phyloP scores from a whole-genome alignment of 495 filamentous ascomycete species.

The Penicillium paradoxum region DNA sequence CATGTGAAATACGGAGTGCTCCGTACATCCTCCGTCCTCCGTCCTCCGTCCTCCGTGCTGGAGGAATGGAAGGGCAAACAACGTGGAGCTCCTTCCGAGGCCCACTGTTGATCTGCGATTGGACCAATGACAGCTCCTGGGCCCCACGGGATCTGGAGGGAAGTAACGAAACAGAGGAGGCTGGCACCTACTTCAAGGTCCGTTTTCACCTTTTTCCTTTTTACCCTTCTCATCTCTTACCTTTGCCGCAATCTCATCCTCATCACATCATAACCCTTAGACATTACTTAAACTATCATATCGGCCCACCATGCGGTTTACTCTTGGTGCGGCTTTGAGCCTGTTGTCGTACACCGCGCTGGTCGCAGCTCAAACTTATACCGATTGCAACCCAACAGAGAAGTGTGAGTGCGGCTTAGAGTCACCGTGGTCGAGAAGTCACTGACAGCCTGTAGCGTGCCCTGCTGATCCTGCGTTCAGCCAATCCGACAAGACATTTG shows the following conservation, averaged over 20 bases:
- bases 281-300: background rate
- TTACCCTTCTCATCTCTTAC: background rate
- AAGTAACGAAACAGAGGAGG: slow-evolving; percentile 11
- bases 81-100: slow-evolving; percentile 11
- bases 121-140: slow-evolving; percentile 9
- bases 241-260: background rate
- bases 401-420: slow-evolving; percentile 47
- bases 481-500: slow-evolving; percentile 62
- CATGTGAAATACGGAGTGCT: background rate
- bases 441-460: slow-evolving; percentile 48
- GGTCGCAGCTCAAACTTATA: slow-evolving; percentile 67
- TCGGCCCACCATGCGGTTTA: slow-evolving; percentile 26
- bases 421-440: background rate
- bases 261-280: background rate
- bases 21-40: too few species aligned
- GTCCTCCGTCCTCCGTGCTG: too few species aligned
- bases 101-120: background rate
- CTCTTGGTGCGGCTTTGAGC: slow-evolving; percentile 21
- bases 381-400: slow-evolving; percentile 67
- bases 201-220: slow-evolving; percentile 8
- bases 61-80: background rate
- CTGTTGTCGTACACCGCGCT: slow-evolving; percentile 30
- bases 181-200: slow-evolving; percentile 12
- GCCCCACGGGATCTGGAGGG: slow-evolving; percentile 15
- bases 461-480: slow-evolving; percentile 78